Base-by-base conservation (phyloP, 768 basidiomycete species). In the Amanita molliuscula region DNA sequence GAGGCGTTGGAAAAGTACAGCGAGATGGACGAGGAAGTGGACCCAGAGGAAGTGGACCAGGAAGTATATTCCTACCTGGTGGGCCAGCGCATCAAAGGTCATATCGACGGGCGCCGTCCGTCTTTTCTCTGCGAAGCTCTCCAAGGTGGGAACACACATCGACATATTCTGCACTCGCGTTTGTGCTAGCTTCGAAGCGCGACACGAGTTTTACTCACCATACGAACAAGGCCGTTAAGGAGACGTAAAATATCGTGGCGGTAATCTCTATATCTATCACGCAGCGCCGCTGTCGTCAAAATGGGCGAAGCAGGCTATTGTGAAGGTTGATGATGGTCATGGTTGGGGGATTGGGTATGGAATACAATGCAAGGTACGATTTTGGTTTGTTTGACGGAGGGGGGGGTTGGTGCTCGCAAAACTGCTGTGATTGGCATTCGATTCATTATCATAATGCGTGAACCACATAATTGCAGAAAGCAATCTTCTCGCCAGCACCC, bases 11-110 rank as follows among this genome's bases (percentile, higher is more conserved):
- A 90, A 62, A 89, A 92, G 65, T 95, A 88, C 67, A 94, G 91
- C 47, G 95, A 97, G 67, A 75, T 88, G 64, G 95, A 98, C 62
- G 87, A 91, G 43, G 92, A 95, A 50, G 82, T 90, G 4, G 92
- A 92, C 59, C 69, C 77, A 5, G 70, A 81, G 54, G 66, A 66
- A 43, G 76, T 76, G 23, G 75, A 72, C 42, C 59, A 87, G 13
- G 80, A 11, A 56, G 64, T 11, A n/a, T n/a, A 58, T 63, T 13
- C 76, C 77, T 0, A 42, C 63, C 21, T 78, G 74, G 76, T 67
- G 60, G 44, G 61, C 53, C 26, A 60, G 60, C 46, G 59, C 61
- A 63, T 82, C 48, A 90, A 88, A 67, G 74, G 78, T 54, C 78
- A 80, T 57, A 68, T 92, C 38, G 88, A 93, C 59, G 88, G 88